Percentiles rank a stretch among this genome's conserved stretches.
These are phyloP conservation scores for Blastobotrys petasosporus DNA, from an alignment of 1,139 yeast species.

Conservation along the genomic window DNA sequence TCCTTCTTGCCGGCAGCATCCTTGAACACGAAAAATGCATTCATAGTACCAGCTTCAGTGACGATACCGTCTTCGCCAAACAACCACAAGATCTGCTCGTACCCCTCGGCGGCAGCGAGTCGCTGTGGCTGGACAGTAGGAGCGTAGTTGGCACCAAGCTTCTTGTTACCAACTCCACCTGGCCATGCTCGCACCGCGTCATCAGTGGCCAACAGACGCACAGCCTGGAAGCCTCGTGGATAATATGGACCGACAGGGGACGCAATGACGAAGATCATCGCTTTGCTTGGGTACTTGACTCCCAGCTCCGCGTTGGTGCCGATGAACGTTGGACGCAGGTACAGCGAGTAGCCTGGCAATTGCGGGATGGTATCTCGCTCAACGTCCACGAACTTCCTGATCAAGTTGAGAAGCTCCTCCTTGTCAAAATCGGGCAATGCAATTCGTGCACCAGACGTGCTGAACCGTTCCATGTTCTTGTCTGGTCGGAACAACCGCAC, in stretches of 20 bases:
- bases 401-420: slow-evolving; percentile 66
- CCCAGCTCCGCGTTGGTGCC: slow-evolving; percentile 88
- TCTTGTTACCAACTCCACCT: slow-evolving; percentile 93
- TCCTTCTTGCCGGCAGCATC: slow-evolving; percentile 76
- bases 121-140: slow-evolving; percentile 88
- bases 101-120: slow-evolving; percentile 83
- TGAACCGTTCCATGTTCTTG: slow-evolving; percentile 88
- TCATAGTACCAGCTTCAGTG: slow-evolving; percentile 98
- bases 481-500: slow-evolving; percentile 85
- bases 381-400: slow-evolving; percentile 64
- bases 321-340: slow-evolving; percentile 89
- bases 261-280: slow-evolving; percentile 76
- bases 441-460: slow-evolving; percentile 78
- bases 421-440: slow-evolving; percentile 80
- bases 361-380: slow-evolving; percentile 78
- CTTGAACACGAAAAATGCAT: slow-evolving; percentile 79
- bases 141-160: slow-evolving; percentile 96
- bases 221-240: slow-evolving; percentile 90
- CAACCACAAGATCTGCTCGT: slow-evolving; percentile 93
- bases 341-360: slow-evolving; percentile 82
- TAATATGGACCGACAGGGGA: slow-evolving; percentile 93
- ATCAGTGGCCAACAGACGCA: slow-evolving; percentile 86
- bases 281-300: slow-evolving; percentile 72
- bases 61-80: slow-evolving; percentile 85
- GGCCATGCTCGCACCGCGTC: slow-evolving; percentile 98